Evolutionary conservation across 2,329 filamentous ascomycete genomes (phyloP).

Genomic region (Penicillium vulpinum): DNA sequence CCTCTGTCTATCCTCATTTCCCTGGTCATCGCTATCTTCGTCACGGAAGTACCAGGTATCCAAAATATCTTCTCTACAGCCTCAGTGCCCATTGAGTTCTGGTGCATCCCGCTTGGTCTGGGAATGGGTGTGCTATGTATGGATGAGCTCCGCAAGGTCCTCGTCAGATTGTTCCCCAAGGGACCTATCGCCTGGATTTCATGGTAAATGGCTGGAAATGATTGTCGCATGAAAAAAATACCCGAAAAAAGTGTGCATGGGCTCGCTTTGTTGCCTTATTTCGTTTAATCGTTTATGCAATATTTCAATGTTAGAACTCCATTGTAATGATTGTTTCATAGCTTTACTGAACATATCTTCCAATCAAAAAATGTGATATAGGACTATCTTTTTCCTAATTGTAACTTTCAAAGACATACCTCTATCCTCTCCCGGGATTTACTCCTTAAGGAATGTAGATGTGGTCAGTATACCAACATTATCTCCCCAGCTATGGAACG

Average conservation of each 20-base stretch:
- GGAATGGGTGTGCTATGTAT: conserved; percentile 53
- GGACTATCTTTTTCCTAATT: background rate
- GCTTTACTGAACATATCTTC: background rate
- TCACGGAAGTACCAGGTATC: conserved; percentile 54
- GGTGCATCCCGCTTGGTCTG: conserved; percentile 54
- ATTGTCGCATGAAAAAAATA: no score
- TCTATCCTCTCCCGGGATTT: background rate
- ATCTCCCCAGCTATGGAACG: background rate
- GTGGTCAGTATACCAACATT: background rate
- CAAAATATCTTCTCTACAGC: conserved; percentile 53
- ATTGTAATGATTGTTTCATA: background rate
- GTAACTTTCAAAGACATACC: no score
- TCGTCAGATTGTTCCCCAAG: conserved; percentile 50
- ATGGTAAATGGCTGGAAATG: conserved; percentile 40
- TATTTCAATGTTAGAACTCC: background rate
- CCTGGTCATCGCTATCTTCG: conserved; percentile 55
- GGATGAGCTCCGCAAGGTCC: conserved; percentile 55
- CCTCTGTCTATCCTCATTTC: conserved; percentile 50
- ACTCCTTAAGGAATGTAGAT: background rate
- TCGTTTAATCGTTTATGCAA: background rate
- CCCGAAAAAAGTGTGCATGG: background rate
- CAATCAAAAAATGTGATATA: background rate
- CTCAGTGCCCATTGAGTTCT: conserved; percentile 54
- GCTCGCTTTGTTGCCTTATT: background rate
- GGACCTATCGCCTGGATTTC: conserved; percentile 50